Percentiles rank a stretch among this genome's conserved stretches.
These are phyloP conservation scores for Cicer yamashitae DNA, from an alignment of 306 rosid genomes.

Conservation along the genomic window DNA sequence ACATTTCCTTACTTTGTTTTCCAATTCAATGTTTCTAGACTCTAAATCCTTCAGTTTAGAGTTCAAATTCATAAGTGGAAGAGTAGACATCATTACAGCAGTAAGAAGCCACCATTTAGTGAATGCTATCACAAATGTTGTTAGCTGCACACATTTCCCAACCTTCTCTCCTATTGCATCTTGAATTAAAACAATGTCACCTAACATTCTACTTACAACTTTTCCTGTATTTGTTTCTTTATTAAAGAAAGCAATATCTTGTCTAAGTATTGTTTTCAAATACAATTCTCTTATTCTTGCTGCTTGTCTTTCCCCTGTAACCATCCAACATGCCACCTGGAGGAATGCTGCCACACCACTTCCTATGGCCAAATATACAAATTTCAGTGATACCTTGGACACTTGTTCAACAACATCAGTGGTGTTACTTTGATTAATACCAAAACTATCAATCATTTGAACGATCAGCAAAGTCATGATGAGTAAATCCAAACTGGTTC, in stretches of 20 bases:
- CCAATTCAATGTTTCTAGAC: conserved; percentile 43
- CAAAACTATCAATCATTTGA: conserved; percentile 66
- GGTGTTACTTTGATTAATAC: conserved; percentile 53
- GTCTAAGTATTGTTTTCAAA: conserved; percentile 82
- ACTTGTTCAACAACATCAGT: conserved; percentile 54
- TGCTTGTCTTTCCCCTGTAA: conserved; percentile 93
- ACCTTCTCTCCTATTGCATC: conserved; percentile 98
- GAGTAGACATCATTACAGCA: conserved; percentile 75
- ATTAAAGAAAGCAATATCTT: conserved; percentile 84
- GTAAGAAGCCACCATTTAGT: conserved; percentile 86
- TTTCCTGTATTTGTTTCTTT: conserved; percentile 89
- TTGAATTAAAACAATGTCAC: conserved; percentile 91
- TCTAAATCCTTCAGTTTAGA: conserved; percentile 50
- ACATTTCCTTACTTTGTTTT: conserved; percentile 43
- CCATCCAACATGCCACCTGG: conserved; percentile 92
- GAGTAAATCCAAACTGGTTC: conserved; percentile 71
- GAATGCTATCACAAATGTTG: conserved; percentile 68
- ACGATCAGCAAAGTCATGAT: conserved; percentile 79
- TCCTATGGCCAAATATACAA: conserved; percentile 74
- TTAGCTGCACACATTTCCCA: conserved; percentile 76
- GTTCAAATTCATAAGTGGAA: conserved; percentile 61
- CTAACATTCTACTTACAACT: conserved; percentile 89
- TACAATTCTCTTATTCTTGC: conserved; percentile 83
- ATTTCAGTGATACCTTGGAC: conserved; percentile 77
- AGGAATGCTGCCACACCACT: conserved; percentile 66